These are phyloP conservation scores for Kwoniella sp. DNA, from an alignment of 768 basidiomycete genomes.

Conservation along the genomic window DNA sequence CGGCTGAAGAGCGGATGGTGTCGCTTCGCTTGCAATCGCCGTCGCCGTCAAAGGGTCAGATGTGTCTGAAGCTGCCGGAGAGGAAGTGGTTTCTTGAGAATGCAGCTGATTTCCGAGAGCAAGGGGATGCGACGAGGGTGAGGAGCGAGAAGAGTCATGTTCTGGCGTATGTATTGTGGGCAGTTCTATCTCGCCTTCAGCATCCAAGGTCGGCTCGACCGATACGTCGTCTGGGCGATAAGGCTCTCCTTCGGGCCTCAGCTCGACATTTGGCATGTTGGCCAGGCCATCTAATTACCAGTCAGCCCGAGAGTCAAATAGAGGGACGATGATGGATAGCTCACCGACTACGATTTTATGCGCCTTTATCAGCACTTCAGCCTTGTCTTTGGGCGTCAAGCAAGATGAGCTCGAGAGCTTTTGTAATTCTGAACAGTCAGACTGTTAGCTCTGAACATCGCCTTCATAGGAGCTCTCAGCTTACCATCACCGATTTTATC, in stretches of 20 bases:
- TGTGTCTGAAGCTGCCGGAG: conserved; percentile 5
- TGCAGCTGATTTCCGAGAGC: background rate
- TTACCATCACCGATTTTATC: conserved; percentile 75
- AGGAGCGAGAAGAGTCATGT: background rate
- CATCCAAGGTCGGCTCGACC: background rate
- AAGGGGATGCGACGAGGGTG: background rate
- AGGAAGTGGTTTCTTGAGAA: background rate
- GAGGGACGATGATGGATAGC: conserved; percentile 43
- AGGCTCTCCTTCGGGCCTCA: conserved; percentile 65
- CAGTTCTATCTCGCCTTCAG: background rate
- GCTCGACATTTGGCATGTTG: conserved; percentile 67
- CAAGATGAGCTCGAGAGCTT: conserved; percentile 60
- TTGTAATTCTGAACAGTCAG: conserved; percentile 59
- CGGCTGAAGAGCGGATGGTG: conserved; percentile 11
- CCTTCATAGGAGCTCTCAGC: conserved; percentile 35
- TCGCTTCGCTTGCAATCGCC: conserved; percentile 15
- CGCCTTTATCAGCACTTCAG: conserved; percentile 73
- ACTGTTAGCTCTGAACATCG: background rate
- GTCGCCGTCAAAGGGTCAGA: conserved; percentile 25
- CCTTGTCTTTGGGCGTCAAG: conserved; percentile 74
- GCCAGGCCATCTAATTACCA: conserved; percentile 39
- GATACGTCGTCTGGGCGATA: conserved; percentile 17
- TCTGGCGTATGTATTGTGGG: conserved; percentile 13
- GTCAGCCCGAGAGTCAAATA: conserved; percentile 17
- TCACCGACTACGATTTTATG: conserved; percentile 85